Base-by-base conservation (phyloP, 2,329 filamentous ascomycete species). In the Claviceps sp. region DNA sequence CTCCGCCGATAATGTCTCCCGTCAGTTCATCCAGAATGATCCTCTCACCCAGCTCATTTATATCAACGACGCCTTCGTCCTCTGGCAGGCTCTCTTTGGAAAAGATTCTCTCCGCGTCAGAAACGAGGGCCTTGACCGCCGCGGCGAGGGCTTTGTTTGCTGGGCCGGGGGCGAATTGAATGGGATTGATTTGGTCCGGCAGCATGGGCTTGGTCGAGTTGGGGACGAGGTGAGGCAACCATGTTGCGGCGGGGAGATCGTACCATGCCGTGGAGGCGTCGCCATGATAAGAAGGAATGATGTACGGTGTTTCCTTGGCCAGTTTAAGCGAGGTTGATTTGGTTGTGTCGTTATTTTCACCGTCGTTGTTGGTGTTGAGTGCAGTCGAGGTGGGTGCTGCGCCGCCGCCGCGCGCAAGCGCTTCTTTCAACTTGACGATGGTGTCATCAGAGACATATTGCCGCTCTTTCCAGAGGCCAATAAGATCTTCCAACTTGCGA, bases 231-330 rank as follows among this genome's bases (percentile, higher is more conserved):
- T 86, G 83, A 4, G 85, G 85, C 47, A 95, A 77, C 73, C 90
- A 84, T 57, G 87, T 91, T 2, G 81, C 85, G 1, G 88, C 88
- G 0, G 89, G 89, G 1, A 94, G 71, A 57, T 95, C 88, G 67
- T 89, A 86, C 78, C 85, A 95, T 0, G 85, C 81, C 4, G 77
- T 81, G 0, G 79, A 77, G 1, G 76, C 69, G 62, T 94, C 87
- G 42, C 89, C 89, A 64, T 95, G 89, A 52, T 77, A 79, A 1
- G 85, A 74, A 19, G 89, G 89, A 65, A 95, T 76, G 30, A 84
- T 67, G 61, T 81, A 91, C 0, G 85, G 84, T 1, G 70, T 70
- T 54, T 83, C 73, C 59, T 78, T 83, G 16, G 75, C 69, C 5
- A 70, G 62, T 56, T 70, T 71, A 4, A 67, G 24, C 2, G 63